Evolutionary conservation across 768 basidiomycete species (phyloP).

Genomic region (Hemileccinum rubropunctum): DNA sequence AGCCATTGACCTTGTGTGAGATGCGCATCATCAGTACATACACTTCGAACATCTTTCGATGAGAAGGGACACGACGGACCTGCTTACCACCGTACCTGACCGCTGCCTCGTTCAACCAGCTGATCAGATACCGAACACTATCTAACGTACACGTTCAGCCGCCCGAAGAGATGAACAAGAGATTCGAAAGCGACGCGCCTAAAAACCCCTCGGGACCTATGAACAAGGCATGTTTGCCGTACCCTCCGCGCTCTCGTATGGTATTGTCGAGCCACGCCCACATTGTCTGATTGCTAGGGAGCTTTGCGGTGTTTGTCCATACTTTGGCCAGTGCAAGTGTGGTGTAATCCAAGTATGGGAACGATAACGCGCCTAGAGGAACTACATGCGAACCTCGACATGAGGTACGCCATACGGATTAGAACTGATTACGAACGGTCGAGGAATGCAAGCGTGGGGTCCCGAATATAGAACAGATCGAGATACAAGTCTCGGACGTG

Average conservation of each 20-base stretch:
- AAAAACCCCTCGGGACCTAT: background rate
- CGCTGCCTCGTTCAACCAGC: conserved; percentile 15
- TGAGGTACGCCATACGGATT: no score
- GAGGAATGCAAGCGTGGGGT: conserved; percentile 15
- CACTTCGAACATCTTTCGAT: no score
- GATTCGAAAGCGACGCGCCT: background rate
- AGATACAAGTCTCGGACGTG: conserved; percentile 15
- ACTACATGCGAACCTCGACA: no score
- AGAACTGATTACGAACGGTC: background rate
- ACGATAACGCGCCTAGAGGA: background rate
- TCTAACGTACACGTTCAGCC: background rate
- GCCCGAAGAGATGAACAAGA: background rate
- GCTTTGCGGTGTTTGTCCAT: conserved; percentile 13
- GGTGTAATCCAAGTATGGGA: background rate
- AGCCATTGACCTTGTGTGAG: no score
- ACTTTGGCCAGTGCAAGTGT: conserved; percentile 14
- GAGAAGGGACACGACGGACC: conserved; percentile 1
- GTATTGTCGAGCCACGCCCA: background rate
- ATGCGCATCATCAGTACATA: no score
- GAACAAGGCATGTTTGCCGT: conserved; percentile 3
- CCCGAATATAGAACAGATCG: no score
- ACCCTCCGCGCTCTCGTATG: conserved; percentile 12
- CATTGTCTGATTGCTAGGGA: conserved; percentile 4
- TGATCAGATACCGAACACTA: background rate
- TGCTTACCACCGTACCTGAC: conserved; percentile 18